These are phyloP conservation scores for Oldenlandia corymbosa DNA, from an alignment of 257 asterid genomes.

Conservation along the genomic window DNA sequence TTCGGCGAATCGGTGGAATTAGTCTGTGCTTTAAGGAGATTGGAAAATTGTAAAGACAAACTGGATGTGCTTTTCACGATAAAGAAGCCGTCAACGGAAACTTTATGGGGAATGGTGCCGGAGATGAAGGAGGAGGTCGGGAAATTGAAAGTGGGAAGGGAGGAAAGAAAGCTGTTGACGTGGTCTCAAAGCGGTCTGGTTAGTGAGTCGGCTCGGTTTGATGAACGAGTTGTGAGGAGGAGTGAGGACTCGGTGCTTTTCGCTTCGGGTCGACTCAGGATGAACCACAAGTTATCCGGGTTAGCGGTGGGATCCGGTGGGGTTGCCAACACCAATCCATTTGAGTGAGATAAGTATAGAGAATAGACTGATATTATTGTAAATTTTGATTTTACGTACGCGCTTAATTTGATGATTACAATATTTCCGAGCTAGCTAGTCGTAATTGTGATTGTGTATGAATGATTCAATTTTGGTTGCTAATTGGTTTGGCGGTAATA, in stretches of 20 bases:
- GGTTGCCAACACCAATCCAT: background rate
- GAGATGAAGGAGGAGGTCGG: constrained; percentile 36
- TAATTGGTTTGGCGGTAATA: no score
- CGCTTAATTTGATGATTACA: no score
- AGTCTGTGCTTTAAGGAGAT: constrained; percentile 41
- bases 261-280: constrained; percentile 45
- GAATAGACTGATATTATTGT: background rate
- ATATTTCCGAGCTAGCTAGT: no score
- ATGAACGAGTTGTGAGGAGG: constrained; percentile 4
- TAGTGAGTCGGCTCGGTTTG: constrained; percentile 65
- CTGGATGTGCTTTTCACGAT: constrained; percentile 22
- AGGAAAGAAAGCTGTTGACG: constrained; percentile 29
- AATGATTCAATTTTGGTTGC: no score
- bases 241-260: constrained; percentile 32
- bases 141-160: constrained; percentile 25
- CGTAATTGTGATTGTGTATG: no score
- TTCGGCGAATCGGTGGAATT: constrained; percentile 67
- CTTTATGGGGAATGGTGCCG: constrained; percentile 40
- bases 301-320: background rate
- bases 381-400: no score
- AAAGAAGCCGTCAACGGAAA: constrained; percentile 47
- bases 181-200: constrained; percentile 22
- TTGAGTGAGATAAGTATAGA: background rate
- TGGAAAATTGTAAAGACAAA: constrained; percentile 49
- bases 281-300: constrained; percentile 13